Percentiles rank a stretch among this genome's conserved stretches.
Evolutionary conservation across 257 asterid genomes (phyloP).

Genomic region (Avicennia marina): DNA sequence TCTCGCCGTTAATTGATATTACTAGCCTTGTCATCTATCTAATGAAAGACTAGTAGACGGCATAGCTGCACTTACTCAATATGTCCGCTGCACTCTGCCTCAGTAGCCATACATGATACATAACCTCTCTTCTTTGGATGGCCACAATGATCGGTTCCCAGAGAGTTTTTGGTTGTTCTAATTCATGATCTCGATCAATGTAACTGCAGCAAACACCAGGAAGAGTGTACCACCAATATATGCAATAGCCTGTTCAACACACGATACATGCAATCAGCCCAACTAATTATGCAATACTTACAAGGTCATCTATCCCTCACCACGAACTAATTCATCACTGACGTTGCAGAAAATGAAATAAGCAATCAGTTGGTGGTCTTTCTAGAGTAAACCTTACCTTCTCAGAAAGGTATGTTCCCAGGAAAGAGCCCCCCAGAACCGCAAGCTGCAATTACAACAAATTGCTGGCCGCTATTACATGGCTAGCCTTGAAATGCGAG

Average conservation of each 20-base stretch:
- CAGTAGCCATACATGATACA: no score
- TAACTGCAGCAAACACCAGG: conserved; percentile 75
- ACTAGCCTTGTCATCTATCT: no score
- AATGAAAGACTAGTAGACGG: no score
- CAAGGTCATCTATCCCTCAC: no score
- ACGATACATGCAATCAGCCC: background rate
- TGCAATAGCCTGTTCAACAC: conserved; percentile 50
- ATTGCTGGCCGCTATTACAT: background rate
- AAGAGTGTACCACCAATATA: conserved; percentile 82
- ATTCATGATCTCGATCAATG: conserved; percentile 56
- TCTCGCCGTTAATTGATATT: no score
- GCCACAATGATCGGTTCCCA: no score
- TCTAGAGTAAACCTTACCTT: conserved; percentile 39
- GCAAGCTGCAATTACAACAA: conserved; percentile 63
- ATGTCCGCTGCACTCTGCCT: no score
- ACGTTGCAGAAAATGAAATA: background rate
- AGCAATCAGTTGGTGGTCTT: no score
- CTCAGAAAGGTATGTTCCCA: conserved; percentile 87
- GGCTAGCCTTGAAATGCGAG: no score
- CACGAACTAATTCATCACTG: background rate
- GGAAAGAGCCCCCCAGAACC: conserved; percentile 92
- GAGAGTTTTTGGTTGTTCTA: conserved; percentile 15
- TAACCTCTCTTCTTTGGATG: no score
- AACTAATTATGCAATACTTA: background rate
- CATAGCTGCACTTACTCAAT: no score